Evolutionary conservation across 1,139 yeast species (phyloP).

Genomic region (Scheffersomyces illinoinensis): DNA sequence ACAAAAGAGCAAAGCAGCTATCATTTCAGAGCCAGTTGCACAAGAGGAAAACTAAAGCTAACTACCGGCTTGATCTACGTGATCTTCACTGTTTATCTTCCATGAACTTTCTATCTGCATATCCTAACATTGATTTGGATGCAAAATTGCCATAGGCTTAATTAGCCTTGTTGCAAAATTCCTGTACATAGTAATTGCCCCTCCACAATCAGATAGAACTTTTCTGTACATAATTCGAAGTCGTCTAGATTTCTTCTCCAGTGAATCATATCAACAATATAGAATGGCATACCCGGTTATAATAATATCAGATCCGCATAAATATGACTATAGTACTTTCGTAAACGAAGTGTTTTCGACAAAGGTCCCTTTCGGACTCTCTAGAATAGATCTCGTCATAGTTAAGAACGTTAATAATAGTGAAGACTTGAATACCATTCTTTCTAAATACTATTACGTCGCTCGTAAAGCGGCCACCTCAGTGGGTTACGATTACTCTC

Average conservation of each 20-base stretch:
- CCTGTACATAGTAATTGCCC: neutral
- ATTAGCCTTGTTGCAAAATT: neutral
- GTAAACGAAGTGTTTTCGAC: slow-evolving; percentile 16
- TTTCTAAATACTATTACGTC: slow-evolving; percentile 28
- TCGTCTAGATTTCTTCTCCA: neutral
- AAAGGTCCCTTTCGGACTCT: slow-evolving; percentile 4
- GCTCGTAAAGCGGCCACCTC: slow-evolving; percentile 21
- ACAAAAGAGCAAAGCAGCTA: neutral
- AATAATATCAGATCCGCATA: slow-evolving; percentile 26
- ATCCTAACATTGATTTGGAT: neutral
- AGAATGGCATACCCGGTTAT: slow-evolving; percentile 19
- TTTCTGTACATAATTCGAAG: neutral
- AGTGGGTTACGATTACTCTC: slow-evolving; percentile 25
- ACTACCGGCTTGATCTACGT: neutral
- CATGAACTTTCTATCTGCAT: neutral
- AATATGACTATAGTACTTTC: slow-evolving; percentile 23
- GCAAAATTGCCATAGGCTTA: neutral
- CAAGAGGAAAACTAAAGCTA: neutral
- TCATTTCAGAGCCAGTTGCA: neutral
- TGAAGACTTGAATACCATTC: slow-evolving; percentile 23
- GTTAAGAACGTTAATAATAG: slow-evolving; percentile 17
- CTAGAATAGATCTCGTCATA: slow-evolving; percentile 27
- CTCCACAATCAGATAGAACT: slow-evolving; percentile 1
- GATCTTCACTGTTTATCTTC: neutral
- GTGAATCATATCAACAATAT: neutral